Evolutionary conservation across 148 eudicot species (phyloP).

Genomic region (Amaranthus hypochondriacus): DNA sequence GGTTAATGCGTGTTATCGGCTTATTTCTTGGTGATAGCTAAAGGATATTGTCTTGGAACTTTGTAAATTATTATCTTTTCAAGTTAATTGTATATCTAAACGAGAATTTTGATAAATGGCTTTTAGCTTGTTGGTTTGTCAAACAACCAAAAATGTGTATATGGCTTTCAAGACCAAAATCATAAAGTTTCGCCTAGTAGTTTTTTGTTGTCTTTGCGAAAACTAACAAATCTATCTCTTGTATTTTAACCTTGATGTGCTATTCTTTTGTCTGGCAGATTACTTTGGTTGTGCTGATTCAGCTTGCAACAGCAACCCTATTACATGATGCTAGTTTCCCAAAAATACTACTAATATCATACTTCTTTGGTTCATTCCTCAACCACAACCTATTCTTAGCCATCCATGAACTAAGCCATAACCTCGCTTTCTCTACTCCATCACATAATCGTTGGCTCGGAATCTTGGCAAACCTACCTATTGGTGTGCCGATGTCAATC

Average conservation of each 20-base stretch:
- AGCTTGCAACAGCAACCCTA: conserved; percentile 79
- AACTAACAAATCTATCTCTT: neutral
- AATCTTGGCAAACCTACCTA: conserved; percentile 88
- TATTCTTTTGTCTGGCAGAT: conserved; percentile 46
- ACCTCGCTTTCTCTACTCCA: conserved; percentile 88
- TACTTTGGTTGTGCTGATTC: conserved; percentile 57
- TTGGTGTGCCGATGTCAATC: conserved; percentile 92
- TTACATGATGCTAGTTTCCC: conserved; percentile 46
- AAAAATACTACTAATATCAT: conserved; percentile 56
- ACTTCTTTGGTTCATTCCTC: conserved; percentile 86
- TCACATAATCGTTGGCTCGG: conserved; percentile 87
- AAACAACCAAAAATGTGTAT: too few species aligned
- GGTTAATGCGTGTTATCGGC: neutral
- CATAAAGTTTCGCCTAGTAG: too few species aligned
- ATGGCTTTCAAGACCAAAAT: too few species aligned
- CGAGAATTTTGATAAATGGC: too few species aligned
- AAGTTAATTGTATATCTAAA: too few species aligned
- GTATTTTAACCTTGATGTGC: neutral
- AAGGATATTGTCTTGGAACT: neutral
- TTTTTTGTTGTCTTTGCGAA: neutral
- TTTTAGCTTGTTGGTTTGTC: too few species aligned
- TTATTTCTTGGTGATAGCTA: neutral
- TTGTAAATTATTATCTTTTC: too few species aligned
- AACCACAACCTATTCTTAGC: conserved; percentile 98
- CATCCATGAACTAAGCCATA: conserved; percentile 91